These are phyloP conservation scores for Diutina scorzettiae DNA, from an alignment of 1,139 yeast species.

Conservation along the genomic window DNA sequence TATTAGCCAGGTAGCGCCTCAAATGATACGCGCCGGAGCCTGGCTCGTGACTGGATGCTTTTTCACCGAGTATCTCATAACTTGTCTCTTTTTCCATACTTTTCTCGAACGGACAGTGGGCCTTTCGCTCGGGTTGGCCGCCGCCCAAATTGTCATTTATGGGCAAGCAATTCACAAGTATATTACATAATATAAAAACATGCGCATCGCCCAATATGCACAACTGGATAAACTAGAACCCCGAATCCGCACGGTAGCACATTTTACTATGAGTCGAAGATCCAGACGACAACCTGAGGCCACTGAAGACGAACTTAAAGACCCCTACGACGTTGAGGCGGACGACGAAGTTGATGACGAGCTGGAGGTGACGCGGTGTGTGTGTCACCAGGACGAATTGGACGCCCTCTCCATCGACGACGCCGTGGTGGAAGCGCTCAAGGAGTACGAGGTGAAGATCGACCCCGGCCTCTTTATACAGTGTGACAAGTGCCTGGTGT, in stretches of 20 bases:
- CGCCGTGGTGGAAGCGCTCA: constrained; percentile 32
- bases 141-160: not conserved
- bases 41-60: constrained; percentile 24
- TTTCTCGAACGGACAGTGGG: constrained; percentile 44
- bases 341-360: constrained; percentile 20
- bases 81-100: constrained; percentile 56
- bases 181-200: no score
- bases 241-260: not conserved
- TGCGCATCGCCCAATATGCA: not conserved
- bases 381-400: constrained; percentile 71
- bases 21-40: constrained; percentile 10
- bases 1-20: no score
- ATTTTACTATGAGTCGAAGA: not conserved
- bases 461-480: constrained; percentile 73
- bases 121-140: constrained; percentile 13
- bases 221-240: not conserved
- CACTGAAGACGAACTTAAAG: constrained; percentile 13
- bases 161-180: no score
- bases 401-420: constrained; percentile 21
- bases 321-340: constrained; percentile 7
- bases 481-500: constrained; percentile 86
- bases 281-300: constrained; percentile 5
- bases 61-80: constrained; percentile 30
- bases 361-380: constrained; percentile 77
- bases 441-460: constrained; percentile 50